Conservation (phyloP, 2,329 filamentous ascomycete species). For the Cryphonectria nitschkei region DNA sequence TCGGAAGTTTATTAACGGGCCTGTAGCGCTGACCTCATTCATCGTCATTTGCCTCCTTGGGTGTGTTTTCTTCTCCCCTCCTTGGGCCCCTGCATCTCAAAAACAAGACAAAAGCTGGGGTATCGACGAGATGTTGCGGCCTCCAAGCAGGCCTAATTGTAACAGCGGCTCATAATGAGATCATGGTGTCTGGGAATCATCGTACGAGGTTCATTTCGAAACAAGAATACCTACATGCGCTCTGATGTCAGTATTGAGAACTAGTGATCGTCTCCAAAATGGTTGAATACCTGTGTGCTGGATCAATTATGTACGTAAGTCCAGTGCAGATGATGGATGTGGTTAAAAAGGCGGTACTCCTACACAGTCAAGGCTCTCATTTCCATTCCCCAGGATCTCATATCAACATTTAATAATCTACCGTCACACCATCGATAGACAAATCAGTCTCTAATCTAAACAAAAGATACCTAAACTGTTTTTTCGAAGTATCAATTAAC, state of each 20-base stretch:
- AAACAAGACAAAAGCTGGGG: neutral
- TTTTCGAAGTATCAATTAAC: constrained; percentile 7
- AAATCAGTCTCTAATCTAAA: neutral
- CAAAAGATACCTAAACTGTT: neutral
- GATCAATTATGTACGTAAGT: neutral
- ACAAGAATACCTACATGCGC: neutral
- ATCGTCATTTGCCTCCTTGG: constrained; percentile 2
- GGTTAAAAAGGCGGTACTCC: neutral
- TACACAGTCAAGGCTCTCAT: neutral
- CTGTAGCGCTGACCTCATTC: constrained; percentile 11
- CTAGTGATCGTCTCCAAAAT: neutral
- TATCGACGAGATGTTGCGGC: neutral
- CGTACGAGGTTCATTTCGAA: neutral
- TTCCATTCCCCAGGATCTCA: neutral
- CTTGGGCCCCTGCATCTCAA: neutral
- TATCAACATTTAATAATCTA: neutral
- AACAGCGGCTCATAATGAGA: constrained; percentile 6
- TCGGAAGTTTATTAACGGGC: neutral
- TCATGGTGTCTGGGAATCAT: constrained; percentile 15
- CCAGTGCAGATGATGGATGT: neutral
- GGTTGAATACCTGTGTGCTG: neutral
- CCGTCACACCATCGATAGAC: neutral
- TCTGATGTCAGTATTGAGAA: constrained; percentile 18
- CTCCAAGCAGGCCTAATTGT: neutral
- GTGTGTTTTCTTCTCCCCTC: neutral